Evolutionary conservation across 2,329 filamentous ascomycete genomes (phyloP).

Genomic region (Fusarium torreyae): DNA sequence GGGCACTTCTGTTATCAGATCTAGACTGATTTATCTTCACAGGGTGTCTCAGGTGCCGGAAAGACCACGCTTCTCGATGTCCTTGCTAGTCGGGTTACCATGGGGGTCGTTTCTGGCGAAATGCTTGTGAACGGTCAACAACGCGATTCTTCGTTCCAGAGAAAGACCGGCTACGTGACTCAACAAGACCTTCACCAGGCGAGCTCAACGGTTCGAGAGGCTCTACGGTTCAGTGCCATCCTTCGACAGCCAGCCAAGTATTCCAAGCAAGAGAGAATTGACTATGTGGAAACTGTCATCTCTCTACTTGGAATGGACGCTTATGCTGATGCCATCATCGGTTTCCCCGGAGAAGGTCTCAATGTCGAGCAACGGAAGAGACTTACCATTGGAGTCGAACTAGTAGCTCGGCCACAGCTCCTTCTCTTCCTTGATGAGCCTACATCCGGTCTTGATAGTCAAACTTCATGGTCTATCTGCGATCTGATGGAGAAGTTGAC

Average conservation of each 20-base stretch:
- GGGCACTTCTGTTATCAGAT: not conserved
- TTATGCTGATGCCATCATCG: conserved; percentile 74
- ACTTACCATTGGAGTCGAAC: conserved; percentile 70
- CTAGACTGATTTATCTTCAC: fast-evolving
- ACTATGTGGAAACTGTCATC: conserved; percentile 84
- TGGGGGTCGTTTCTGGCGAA: conserved; percentile 87
- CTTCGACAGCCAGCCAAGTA: conserved; percentile 82
- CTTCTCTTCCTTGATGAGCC: conserved; percentile 73
- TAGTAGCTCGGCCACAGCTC: conserved; percentile 67
- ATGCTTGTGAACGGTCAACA: conserved; percentile 76
- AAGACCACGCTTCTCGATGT: conserved; percentile 90
- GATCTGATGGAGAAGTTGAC: conserved; percentile 72
- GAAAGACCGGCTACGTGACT: conserved; percentile 91
- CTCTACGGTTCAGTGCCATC: conserved; percentile 83
- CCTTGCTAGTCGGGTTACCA: conserved; percentile 83
- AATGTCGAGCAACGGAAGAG: conserved; percentile 73
- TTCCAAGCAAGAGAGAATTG: conserved; percentile 78
- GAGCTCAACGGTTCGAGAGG: conserved; percentile 86
- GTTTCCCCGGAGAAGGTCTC: conserved; percentile 69
- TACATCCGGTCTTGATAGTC: conserved; percentile 71
- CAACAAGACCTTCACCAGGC: conserved; percentile 88
- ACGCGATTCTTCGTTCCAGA: conserved; percentile 83
- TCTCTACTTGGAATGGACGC: conserved; percentile 73
- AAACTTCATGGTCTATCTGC: conserved; percentile 72
- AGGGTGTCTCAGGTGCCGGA: conserved; percentile 80